Evolutionary conservation across 129 eudicot species (phyloP), one percentile per base, ranked within the genome.

Genomic region (Escallonia herrerae): DNA sequence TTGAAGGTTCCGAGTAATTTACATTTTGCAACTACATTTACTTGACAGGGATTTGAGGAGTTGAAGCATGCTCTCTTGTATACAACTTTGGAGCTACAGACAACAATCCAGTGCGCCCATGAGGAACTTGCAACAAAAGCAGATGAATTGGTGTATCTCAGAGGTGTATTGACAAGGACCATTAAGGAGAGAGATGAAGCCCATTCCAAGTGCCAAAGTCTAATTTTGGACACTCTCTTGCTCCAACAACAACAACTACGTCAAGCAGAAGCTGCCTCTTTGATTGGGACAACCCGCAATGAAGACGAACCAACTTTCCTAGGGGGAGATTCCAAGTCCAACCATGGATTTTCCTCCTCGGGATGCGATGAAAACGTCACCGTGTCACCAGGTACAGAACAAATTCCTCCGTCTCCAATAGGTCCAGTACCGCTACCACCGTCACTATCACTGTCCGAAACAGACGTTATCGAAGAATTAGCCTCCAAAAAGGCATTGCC

Each of bases 101-200:
- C 86, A 37, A 74, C 96, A 63, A 65, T 89, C 56, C 55, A 78
- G 8, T 78, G 85, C 52, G 85, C 90, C 13, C 95, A 87, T 33
- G 97, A 90, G 10, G 95, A 90, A 63, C 75, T 90, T 67, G 75
- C 95, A 56, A 82, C 83, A 69, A 90, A 87, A 82, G 90, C 77
- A 53, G 97, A 87, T 56, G 95, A 87, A 68, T 67, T 84, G 41
- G 12, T 82, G 77, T 85, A 84, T 41, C 84, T 90, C 62, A 84
- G 87, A 67, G 76, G 53, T 52, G 75, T 87, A 50, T 68, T 87
- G 57, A 55, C 89, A 40, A 77, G 62, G 56, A 69, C 81, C 33
- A 71, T 80, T 38, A 80, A 84, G 63, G 97, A 90, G 56, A 84
- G 86, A 69, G 95, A 90, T 66, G 95, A 90, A 67, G 84, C 87